Evolutionary conservation across 345 rosid genomes (phyloP).

Genomic region (Corchorus olitorius): DNA sequence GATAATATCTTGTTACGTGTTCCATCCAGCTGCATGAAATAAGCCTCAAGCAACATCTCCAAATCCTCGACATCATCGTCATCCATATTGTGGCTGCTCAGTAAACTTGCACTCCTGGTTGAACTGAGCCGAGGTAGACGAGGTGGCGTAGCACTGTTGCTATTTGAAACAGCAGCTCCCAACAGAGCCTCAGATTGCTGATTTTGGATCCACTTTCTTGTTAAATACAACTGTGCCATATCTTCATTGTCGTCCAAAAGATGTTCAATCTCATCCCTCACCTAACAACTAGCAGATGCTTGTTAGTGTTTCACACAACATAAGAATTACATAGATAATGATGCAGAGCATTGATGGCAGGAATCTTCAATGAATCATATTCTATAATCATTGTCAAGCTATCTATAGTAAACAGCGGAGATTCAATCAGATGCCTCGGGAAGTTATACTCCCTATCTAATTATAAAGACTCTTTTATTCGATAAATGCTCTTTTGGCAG

Average conservation of each 20-base stretch:
- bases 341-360: background rate
- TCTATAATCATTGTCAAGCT: background rate
- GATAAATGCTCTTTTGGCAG: background rate
- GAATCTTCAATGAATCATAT: slow-evolving; percentile 4
- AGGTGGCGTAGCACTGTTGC: slow-evolving; percentile 33
- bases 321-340: background rate
- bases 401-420: background rate
- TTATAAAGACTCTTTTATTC: background rate
- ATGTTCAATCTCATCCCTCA: slow-evolving; percentile 92
- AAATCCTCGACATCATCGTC: slow-evolving; percentile 82
- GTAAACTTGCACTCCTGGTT: slow-evolving; percentile 61
- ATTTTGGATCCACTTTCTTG: slow-evolving; percentile 77
- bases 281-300: slow-evolving; percentile 40
- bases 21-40: slow-evolving; percentile 95
- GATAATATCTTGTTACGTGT: slow-evolving; percentile 90
- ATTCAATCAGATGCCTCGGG: slow-evolving; percentile 3
- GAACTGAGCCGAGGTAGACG: slow-evolving; percentile 52
- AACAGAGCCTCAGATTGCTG: slow-evolving; percentile 68
- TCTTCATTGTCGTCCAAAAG: slow-evolving; percentile 85
- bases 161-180: slow-evolving; percentile 47
- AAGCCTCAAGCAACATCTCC: slow-evolving; percentile 94
- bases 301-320: background rate
- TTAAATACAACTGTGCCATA: slow-evolving; percentile 79
- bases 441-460: background rate
- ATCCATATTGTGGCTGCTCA: slow-evolving; percentile 49